A percentile compares a stretch with the other conserved stretches of the same genome.
Evolutionary conservation across 2,329 filamentous ascomycete genomes (phyloP).

Genomic region (Hypoxylon sp.): DNA sequence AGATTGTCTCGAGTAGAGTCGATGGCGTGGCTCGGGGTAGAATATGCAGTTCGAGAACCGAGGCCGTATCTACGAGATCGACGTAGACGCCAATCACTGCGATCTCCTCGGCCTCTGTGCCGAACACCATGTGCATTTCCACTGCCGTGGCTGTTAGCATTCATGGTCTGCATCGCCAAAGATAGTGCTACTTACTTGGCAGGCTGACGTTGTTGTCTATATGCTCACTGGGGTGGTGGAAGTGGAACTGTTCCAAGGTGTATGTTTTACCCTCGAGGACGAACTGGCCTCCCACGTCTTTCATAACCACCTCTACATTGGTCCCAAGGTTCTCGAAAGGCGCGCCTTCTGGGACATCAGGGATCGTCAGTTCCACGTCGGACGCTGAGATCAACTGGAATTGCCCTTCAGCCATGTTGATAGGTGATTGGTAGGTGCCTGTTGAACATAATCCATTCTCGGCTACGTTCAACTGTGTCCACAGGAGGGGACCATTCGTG

Average conservation of each 20-base stretch:
- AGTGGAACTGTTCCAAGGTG: conserved; percentile 61
- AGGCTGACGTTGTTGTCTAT: conserved; percentile 58
- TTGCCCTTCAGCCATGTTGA: conserved; percentile 60
- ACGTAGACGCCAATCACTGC: conserved; percentile 60
- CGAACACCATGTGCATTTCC: conserved; percentile 71
- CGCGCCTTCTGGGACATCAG: conserved; percentile 56
- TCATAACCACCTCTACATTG: conserved; percentile 67
- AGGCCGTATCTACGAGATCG: conserved; percentile 54
- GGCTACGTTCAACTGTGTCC: conserved; percentile 50
- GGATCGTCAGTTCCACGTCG: conserved; percentile 55
- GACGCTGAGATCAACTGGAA: conserved; percentile 51
- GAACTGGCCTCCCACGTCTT: conserved; percentile 55
- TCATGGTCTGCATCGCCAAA: background rate
- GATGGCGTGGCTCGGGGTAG: conserved; percentile 52
- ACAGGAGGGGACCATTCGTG: conserved; percentile 50
- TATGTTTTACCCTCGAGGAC: conserved; percentile 53
- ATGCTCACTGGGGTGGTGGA: conserved; percentile 64
- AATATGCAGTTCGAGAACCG: conserved; percentile 57
- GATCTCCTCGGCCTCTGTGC: conserved; percentile 55
- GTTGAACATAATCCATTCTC: conserved; percentile 63
- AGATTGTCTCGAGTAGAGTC: conserved; percentile 60
- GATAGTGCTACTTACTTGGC: conserved; percentile 53
- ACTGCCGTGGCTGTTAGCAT: conserved; percentile 46
- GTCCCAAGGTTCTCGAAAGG: conserved; percentile 69
- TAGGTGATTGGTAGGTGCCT: conserved; percentile 68